phyloP scores from a whole-genome alignment of 169 alveolate genomes.

The Perkinsus olseni region DNA sequence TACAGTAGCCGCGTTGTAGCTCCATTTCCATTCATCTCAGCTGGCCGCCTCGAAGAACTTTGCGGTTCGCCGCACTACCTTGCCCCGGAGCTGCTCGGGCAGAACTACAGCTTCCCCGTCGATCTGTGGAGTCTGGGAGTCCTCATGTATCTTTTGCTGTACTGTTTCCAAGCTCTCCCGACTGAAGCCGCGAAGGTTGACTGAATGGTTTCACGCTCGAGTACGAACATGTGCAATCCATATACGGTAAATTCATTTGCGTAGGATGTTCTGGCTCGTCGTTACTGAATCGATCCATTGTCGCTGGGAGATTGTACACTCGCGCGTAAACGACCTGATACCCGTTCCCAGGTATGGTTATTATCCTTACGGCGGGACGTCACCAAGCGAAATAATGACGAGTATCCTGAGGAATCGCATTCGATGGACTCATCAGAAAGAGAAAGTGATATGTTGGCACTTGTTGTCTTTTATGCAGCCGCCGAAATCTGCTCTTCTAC shows the following conservation, averaged over 20 bases:
- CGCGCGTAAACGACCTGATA: no score
- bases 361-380: not conserved
- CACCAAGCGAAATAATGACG: not conserved
- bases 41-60: constrained; percentile 6
- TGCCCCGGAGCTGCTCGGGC: constrained; percentile 35
- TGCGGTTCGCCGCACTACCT: constrained; percentile 35
- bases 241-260: no score
- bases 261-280: no score
- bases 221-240: no score
- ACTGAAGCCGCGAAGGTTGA: no score
- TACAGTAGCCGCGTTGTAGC: not conserved
- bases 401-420: not conserved
- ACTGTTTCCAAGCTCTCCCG: constrained; percentile 23
- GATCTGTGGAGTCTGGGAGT: constrained; percentile 37
- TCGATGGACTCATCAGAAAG: not conserved
- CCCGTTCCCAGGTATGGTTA: not conserved
- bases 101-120: constrained; percentile 21
- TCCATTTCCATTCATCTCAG: not conserved
- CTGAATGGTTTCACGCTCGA: not conserved
- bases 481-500: no score
- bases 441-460: no score
- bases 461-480: no score
- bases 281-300: no score
- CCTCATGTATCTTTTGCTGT: constrained; percentile 26
- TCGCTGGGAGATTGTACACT: no score